phyloP scores from a whole-genome alignment of 257 asterid species.

The Capsicum baccatum region DNA sequence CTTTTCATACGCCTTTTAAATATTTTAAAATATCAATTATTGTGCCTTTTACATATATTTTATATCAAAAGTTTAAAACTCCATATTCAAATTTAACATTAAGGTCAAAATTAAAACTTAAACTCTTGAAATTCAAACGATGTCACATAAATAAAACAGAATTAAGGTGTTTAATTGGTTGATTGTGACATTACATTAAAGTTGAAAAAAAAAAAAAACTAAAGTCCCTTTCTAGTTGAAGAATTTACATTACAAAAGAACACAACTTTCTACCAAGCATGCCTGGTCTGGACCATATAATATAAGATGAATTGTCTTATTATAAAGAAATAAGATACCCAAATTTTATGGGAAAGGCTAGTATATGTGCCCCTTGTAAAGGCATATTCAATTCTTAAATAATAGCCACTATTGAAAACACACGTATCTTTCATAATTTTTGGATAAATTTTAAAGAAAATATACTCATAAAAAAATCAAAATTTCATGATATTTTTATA shows the following conservation, averaged over 20 bases:
- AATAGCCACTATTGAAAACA: not conserved
- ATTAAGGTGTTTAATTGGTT: not conserved
- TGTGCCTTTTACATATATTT: too few relatives aligned
- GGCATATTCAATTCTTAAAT: not conserved
- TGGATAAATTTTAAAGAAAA: not conserved
- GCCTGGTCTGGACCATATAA: not conserved
- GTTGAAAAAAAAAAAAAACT: not conserved
- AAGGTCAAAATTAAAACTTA: not conserved
- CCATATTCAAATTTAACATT: not conserved
- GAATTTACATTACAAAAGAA: not conserved
- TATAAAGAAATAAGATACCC: not conserved
- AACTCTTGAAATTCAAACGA: not conserved
- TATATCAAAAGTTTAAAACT: not conserved
- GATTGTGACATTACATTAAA: not conserved
- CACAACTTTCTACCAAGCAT: constrained; percentile 7
- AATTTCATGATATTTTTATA: not conserved
- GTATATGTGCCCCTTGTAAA: not conserved
- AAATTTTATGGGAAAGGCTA: not conserved
- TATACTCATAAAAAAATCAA: not conserved
- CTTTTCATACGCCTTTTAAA: not conserved
- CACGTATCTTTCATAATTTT: not conserved
- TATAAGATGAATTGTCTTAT: not conserved
- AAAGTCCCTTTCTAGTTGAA: not conserved
- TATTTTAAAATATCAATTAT: not conserved
- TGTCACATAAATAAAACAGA: not conserved